Evolutionary conservation across 306 rosid species (phyloP).

Genomic region (Ormosia semicastrata): DNA sequence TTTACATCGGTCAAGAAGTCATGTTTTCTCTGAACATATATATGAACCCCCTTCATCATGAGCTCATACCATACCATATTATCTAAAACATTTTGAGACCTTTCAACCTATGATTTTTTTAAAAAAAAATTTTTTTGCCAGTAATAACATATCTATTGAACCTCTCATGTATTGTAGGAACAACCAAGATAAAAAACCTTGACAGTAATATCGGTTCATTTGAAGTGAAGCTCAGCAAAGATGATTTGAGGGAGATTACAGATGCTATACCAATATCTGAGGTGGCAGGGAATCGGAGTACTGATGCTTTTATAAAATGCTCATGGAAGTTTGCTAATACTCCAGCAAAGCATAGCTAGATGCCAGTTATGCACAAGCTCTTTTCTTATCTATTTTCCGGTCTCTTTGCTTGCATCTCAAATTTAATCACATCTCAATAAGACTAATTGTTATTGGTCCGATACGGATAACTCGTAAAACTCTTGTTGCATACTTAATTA

Average conservation of each 20-base stretch:
- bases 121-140: not conserved
- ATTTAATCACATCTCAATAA: not conserved
- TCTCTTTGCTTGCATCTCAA: not conserved
- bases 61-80: not conserved
- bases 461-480: not conserved
- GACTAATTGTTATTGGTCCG: not conserved
- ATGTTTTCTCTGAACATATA: not conserved
- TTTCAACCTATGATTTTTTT: not conserved
- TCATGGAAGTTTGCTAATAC: constrained; percentile 71
- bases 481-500: not conserved
- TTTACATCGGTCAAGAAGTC: not conserved
- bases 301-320: constrained; percentile 30
- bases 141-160: not conserved
- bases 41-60: not conserved
- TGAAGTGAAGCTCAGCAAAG: constrained; percentile 46
- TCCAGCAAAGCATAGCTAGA: constrained; percentile 23
- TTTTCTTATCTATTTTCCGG: not conserved
- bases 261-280: constrained; percentile 40
- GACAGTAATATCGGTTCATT: constrained; percentile 47
- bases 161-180: constrained; percentile 43
- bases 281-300: constrained; percentile 44
- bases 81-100: not conserved
- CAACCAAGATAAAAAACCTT: constrained; percentile 63
- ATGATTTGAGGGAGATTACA: constrained; percentile 52
- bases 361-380: not conserved